Base-by-base conservation (phyloP, 2,329 filamentous ascomycete species). In the Scorias spongiosa region DNA sequence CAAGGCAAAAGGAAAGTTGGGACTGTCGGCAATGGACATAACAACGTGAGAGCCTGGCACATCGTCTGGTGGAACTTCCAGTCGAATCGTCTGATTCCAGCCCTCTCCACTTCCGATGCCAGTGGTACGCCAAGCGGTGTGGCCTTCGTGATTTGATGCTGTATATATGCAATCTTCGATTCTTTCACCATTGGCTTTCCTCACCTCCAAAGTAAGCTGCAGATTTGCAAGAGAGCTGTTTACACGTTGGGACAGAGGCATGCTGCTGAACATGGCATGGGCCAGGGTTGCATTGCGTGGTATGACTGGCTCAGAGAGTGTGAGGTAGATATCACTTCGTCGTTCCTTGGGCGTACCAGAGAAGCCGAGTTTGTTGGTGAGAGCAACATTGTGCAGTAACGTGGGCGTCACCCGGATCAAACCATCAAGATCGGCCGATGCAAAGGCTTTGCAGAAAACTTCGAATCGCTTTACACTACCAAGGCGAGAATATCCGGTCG, bases 311-410 rank as follows among this genome's bases (percentile, higher is more conserved):
- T 86, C 80, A 46, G 79, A 78, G 40, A 98, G 64, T 0, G 87
- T 95, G 39, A 98, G 64, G 59, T 98, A 98, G 42, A 98, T 96
- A 60, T 98, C 93, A 10, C 87, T 95, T 54, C 93, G 74, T 12
- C 83, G 73, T 58, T 86, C 88, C 0, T 82, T 87, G 0, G 91
- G 89, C 1, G 88, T 88, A 10, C 88, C 88, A 2, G 89, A 85
- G 60, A 98, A 96, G 2, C 88, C 91, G 61, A 96, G 88, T 60
- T 91, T 91, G 54, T 73, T 81, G 0, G 88, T 93, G 60, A 82
- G 82, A 45, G 73, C 72, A 47, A 96, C 76, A 42, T 82, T 80
- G 42, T 93, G 81, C 11, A 98, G 75, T 11, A 93, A 66, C 0
- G 89, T 96, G 0, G 91, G 91, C 2, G 86, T 94, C 40, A 81